Evolutionary conservation across 805 yeast genomes (phyloP), one percentile per base, ranked within the genome.

Genomic region (Ogataea paraovalis): DNA sequence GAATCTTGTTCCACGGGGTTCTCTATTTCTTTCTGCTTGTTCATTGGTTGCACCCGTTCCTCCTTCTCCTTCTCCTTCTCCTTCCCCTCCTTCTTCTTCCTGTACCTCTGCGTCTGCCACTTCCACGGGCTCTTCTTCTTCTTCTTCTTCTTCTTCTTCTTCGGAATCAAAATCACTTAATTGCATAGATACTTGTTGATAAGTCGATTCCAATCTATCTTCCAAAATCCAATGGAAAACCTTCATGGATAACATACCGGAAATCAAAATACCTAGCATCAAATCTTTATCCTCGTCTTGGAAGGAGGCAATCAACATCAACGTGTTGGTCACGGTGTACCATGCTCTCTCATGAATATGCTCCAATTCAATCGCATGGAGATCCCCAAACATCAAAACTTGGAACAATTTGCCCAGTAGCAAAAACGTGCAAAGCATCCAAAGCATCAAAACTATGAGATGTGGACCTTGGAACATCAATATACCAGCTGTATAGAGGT

Each of bases 171-270:
- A 25, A 3, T 22, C 61, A 42, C 56, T 56, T 3, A 63, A 67
- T 18, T 37, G 19, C 51, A 59, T 61, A 45, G 61, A 68, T 23
- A 67, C 64, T 33, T 68, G 66, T 58, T 79, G 84, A 57, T 74
- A 72, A 3, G 77, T 52, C 44, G 67, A 65, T 39, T 77, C 82
- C 47, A 76, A 60, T 40, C 82, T 53, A 69, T 71, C 74, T 34
- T 70, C 67, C 40, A 85, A 64, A 1, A 94, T 75, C 82, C 95
- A 84, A 60, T 90, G 96, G 69, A 85, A 81, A 2, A 85, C 81
- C 59, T 83, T 85, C 60, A 80, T 64, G 62, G 75, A 72, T 58
- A 81, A 59, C 52, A 82, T 64, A 55, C 51, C 64, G 55, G 45
- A 72, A 14, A 59, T 56, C 42, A 66, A 39, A 7, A 56, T 47